Percentiles rank a stretch among this genome's conserved stretches.
Conservation (phyloP, 2,329 filamentous ascomycete species). For the Ramichloridium luteum region DNA sequence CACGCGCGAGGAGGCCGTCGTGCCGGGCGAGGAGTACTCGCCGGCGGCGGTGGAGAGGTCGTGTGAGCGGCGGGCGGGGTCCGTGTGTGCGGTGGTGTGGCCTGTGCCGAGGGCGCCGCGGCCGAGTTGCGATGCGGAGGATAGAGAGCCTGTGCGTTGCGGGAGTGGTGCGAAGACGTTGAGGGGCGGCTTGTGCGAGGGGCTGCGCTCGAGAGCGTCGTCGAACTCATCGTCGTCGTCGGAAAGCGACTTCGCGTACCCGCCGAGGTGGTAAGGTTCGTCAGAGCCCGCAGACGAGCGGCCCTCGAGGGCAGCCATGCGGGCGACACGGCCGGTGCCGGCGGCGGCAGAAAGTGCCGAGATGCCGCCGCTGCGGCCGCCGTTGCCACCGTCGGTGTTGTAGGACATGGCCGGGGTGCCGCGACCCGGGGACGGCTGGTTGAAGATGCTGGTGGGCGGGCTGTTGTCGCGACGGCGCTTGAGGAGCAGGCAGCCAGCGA, state of each 20-base stretch:
- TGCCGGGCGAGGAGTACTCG: slow-evolving; percentile 72
- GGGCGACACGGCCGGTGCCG: slow-evolving; percentile 77
- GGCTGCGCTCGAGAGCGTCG: too few relatives aligned
- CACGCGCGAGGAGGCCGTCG: too few relatives aligned
- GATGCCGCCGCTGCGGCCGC: slow-evolving; percentile 42
- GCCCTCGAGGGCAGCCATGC: slow-evolving; percentile 88
- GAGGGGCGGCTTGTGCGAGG: slow-evolving; percentile 23
- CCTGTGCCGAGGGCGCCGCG: slow-evolving; percentile 37
- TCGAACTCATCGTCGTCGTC: slow-evolving; percentile 44
- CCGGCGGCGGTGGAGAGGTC: slow-evolving; percentile 63
- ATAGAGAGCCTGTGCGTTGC: slow-evolving; percentile 77
- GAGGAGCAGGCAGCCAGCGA: slow-evolving; percentile 46
- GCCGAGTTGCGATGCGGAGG: slow-evolving; percentile 59
- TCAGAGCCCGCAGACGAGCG: slow-evolving; percentile 31
- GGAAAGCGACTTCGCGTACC: slow-evolving; percentile 43
- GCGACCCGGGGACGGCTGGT: slow-evolving; percentile 63
- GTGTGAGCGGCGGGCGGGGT: slow-evolving; percentile 23
- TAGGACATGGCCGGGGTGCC: slow-evolving; percentile 20
- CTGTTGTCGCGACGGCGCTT: slow-evolving; percentile 45
- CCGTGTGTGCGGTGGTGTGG: too few relatives aligned
- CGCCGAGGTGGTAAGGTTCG: slow-evolving; percentile 28
- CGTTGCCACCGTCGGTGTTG: slow-evolving; percentile 26
- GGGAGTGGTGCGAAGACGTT: slow-evolving; percentile 50
- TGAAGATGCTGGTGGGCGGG: slow-evolving; percentile 65
- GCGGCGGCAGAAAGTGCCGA: too few relatives aligned